Evolutionary conservation across 2,329 filamentous ascomycete genomes (phyloP).

Genomic region (Verticillium nubilum): DNA sequence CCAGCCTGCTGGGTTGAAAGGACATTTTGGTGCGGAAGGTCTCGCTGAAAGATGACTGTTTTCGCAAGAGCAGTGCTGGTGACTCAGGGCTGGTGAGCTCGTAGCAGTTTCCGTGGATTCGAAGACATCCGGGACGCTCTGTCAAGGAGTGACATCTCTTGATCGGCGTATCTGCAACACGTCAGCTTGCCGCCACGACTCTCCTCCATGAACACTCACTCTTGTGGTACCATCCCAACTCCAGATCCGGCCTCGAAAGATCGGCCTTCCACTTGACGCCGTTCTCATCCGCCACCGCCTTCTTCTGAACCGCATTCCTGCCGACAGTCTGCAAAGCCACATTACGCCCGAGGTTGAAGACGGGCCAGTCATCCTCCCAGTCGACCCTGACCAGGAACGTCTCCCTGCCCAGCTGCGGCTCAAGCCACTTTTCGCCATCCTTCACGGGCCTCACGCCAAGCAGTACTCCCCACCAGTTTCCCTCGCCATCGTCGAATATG

Average conservation of each 20-base stretch:
- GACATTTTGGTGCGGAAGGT: constrained; percentile 36
- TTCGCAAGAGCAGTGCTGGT: constrained; percentile 47
- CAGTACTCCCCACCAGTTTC: constrained; percentile 42
- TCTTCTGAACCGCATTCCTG: constrained; percentile 15
- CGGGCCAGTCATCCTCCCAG: constrained; percentile 46
- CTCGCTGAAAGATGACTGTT: constrained; percentile 40
- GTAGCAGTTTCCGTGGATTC: constrained; percentile 47
- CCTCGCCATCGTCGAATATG: constrained; percentile 36
- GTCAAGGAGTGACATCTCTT: constrained; percentile 40
- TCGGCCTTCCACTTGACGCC: constrained; percentile 22
- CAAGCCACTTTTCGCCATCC: constrained; percentile 21
- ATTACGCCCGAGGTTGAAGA: constrained; percentile 35
- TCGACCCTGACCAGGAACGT: constrained; percentile 43
- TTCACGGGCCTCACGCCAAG: constrained; percentile 35
- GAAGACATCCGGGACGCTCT: constrained; percentile 35
- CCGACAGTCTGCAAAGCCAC: constrained; percentile 31
- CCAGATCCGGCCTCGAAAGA: constrained; percentile 22
- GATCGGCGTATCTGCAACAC: constrained; percentile 36
- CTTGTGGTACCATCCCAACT: constrained; percentile 33
- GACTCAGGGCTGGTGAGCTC: constrained; percentile 41
- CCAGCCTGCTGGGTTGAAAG: constrained; percentile 35
- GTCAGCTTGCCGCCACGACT: background rate
- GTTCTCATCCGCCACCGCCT: constrained; percentile 23
- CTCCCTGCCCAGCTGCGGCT: constrained; percentile 35
- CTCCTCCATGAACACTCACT: constrained; percentile 13